phyloP scores from a whole-genome alignment of 305 asterid species.

The Fraxinus floribunda region DNA sequence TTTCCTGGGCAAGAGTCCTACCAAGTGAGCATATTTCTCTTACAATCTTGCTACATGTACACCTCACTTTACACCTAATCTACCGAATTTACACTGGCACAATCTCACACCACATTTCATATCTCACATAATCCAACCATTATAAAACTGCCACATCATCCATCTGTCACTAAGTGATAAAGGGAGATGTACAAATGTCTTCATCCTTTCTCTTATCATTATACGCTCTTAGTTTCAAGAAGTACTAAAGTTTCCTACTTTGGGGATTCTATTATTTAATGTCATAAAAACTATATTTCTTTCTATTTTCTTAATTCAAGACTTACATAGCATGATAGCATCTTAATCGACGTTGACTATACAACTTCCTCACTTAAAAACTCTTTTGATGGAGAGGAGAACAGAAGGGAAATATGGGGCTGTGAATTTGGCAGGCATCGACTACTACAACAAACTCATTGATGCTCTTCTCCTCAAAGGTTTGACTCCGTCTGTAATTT shows the following conservation, averaged over 20 bases:
- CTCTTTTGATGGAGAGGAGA: not conserved
- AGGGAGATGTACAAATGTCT: too few relatives aligned
- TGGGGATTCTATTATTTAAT: not conserved
- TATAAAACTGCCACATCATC: too few relatives aligned
- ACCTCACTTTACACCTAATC: too few relatives aligned
- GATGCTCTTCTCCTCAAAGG: constrained; percentile 21
- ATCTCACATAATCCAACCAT: too few relatives aligned
- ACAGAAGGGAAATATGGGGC: constrained; percentile 28
- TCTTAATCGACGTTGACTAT: not conserved
- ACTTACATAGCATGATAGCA: not conserved
- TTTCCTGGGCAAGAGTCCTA: constrained; percentile 63
- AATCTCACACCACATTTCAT: too few relatives aligned
- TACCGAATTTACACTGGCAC: too few relatives aligned
- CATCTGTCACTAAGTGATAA: too few relatives aligned
- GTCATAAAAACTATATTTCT: too few relatives aligned
- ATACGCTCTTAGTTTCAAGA: not conserved
- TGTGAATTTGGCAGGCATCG: constrained; percentile 29
- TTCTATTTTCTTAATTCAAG: not conserved
- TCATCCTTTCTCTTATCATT: not conserved
- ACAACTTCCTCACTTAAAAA: not conserved
- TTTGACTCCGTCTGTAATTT: not conserved
- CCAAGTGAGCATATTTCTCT: constrained; percentile 38
- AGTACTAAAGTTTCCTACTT: not conserved
- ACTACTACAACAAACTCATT: constrained; percentile 27
- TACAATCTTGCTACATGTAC: too few relatives aligned